Evolutionary conservation across 768 basidiomycete genomes (phyloP), one percentile per base, ranked within the genome.

Genomic region (Trametes cubensis): DNA sequence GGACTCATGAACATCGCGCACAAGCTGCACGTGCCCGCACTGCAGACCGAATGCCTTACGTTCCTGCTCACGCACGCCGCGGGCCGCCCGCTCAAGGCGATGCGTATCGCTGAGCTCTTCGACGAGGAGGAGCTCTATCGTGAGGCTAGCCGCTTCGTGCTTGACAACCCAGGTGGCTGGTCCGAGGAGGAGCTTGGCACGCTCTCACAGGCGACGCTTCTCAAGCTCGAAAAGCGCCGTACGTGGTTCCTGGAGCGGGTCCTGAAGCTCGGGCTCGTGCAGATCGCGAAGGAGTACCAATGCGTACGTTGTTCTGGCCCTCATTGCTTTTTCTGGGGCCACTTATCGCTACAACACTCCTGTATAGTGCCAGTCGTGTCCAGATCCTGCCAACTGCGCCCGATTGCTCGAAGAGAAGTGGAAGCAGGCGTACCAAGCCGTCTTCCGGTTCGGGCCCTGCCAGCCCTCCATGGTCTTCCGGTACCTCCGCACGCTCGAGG

Each of bases 161-260:
- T 98, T 21, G 94, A 96, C 71, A 94, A 94, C 72, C 93, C 93
- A 13, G 91, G 92, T 55, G 92, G 89, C 15, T 94, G 88, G 87
- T 79, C 83, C 0, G 88, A 90, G 63, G 83, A 90, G 45, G 92
- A 94, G 67, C 76, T 94, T 54, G 87, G 85, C 66, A 92, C 92
- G 0, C 83, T 98, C 40, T 88, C 85, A 61, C 84, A 87, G 54
- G 88, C 89, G 58, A 98, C 95, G 0, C 78, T 92, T 13, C 78
- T 96, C 55, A 96, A 95, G 71, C 83, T 98, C 25, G 94, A 96
- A 75, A 93, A 92, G 73, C 80, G 92, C 39, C 84, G 95, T 60
- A 95, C 88, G 56, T 97, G 95, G 95, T 97, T 97, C 76, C 82
- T 97, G 20, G 95, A 98, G 72, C 86, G 95, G 20, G 90, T 98